Evolutionary conservation across 805 yeast species (phyloP).

Genomic region (Starmerella davenportii): DNA sequence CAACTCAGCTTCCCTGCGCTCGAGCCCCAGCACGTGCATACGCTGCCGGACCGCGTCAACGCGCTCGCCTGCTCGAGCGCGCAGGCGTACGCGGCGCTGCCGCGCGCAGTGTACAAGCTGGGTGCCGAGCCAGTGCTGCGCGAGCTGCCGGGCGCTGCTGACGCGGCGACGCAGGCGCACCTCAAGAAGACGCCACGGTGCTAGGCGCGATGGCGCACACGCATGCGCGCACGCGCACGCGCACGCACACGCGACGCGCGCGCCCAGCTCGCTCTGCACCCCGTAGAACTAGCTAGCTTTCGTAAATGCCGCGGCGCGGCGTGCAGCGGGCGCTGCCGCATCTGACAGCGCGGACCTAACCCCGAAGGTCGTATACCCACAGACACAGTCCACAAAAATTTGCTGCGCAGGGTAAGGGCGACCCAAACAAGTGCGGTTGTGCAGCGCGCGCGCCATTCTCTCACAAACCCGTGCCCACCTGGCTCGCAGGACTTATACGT

Average conservation of each 20-base stretch:
- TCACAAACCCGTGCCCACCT: neutral
- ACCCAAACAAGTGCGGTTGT: neutral
- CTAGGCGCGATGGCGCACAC: no score
- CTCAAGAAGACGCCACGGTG: neutral
- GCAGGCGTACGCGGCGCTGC: neutral
- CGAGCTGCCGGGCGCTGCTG: neutral
- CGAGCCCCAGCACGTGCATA: constrained; percentile 2
- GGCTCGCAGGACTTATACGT: neutral
- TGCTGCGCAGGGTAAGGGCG: neutral
- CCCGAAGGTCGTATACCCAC: neutral
- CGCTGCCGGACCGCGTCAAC: constrained; percentile 2
- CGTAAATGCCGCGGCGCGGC: no score
- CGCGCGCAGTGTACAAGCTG: neutral
- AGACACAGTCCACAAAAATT: neutral
- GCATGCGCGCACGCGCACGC: no score
- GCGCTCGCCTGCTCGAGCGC: neutral
- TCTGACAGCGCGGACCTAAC: no score
- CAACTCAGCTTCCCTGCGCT: constrained; percentile 4
- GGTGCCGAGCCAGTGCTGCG: neutral
- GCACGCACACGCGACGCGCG: no score
- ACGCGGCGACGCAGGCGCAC: neutral
- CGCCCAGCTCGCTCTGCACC: no score
- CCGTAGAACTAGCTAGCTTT: no score
- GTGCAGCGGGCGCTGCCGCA: no score
- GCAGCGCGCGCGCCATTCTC: neutral